phyloP scores from a whole-genome alignment of 495 filamentous ascomycete species.

The Podospora australis region DNA sequence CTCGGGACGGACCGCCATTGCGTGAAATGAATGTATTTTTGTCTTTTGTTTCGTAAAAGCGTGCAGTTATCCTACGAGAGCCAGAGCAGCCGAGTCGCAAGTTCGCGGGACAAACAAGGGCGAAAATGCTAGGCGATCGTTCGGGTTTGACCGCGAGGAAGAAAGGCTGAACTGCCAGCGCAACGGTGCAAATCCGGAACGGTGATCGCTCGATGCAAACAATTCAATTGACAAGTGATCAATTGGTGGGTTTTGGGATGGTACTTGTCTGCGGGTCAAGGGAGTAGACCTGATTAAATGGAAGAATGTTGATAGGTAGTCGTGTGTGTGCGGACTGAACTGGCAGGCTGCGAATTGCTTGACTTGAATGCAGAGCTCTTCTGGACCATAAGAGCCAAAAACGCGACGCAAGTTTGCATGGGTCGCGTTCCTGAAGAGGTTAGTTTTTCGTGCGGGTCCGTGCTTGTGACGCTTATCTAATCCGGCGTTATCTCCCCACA shows the following conservation, averaged over 20 bases:
- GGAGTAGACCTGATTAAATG: background rate
- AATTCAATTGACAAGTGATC: background rate
- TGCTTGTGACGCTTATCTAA: background rate
- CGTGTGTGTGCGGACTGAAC: background rate
- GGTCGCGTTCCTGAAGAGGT: background rate
- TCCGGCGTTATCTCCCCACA: too few relatives aligned
- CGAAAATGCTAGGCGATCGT: background rate
- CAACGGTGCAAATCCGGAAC: too few relatives aligned
- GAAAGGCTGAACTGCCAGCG: too few relatives aligned
- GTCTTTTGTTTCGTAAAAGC: background rate
- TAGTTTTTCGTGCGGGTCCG: background rate
- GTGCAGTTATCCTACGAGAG: background rate
- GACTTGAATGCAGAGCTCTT: background rate
- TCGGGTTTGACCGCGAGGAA: too few relatives aligned
- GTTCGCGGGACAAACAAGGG: background rate
- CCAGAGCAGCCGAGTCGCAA: background rate
- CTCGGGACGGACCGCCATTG: conserved; percentile 37
- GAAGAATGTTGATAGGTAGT: background rate
- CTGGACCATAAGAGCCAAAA: conserved; percentile 3
- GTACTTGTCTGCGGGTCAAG: background rate
- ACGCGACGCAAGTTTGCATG: conserved; percentile 2
- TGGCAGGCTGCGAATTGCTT: background rate
- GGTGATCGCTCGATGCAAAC: too few relatives aligned
- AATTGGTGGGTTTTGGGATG: background rate
- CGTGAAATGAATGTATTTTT: background rate